phyloP scores from a whole-genome alignment of 345 rosid species.

The Pistacia atlantica region DNA sequence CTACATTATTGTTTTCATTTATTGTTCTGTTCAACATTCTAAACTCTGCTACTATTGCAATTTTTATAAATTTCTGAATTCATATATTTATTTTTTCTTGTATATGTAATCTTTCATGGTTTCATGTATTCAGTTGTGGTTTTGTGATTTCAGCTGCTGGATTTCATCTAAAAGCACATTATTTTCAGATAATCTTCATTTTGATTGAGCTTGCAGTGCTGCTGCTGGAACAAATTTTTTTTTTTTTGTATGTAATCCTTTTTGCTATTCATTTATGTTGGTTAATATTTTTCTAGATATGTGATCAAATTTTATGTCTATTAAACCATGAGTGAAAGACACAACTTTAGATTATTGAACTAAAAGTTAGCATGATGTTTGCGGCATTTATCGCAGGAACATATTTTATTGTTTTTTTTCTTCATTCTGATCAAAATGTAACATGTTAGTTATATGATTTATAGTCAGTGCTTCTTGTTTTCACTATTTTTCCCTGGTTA shows the following conservation, averaged over 20 bases:
- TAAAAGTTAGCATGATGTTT: no score
- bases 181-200: not conserved
- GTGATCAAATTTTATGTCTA: no score
- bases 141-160: conserved; percentile 5
- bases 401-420: no score
- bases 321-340: no score
- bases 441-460: no score
- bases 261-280: no score
- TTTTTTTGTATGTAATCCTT: not conserved
- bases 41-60: not conserved
- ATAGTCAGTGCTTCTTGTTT: not conserved
- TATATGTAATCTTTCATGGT: not conserved
- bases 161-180: not conserved
- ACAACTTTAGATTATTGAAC: no score
- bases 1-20: not conserved
- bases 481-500: not conserved
- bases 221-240: not conserved
- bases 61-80: no score
- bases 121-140: not conserved
- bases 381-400: no score
- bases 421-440: no score
- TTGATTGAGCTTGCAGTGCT: not conserved
- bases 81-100: not conserved
- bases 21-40: not conserved
- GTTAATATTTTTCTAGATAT: no score